These are phyloP conservation scores for Lyophyllum shimeji DNA, from an alignment of 768 basidiomycete species.

Conservation along the genomic window DNA sequence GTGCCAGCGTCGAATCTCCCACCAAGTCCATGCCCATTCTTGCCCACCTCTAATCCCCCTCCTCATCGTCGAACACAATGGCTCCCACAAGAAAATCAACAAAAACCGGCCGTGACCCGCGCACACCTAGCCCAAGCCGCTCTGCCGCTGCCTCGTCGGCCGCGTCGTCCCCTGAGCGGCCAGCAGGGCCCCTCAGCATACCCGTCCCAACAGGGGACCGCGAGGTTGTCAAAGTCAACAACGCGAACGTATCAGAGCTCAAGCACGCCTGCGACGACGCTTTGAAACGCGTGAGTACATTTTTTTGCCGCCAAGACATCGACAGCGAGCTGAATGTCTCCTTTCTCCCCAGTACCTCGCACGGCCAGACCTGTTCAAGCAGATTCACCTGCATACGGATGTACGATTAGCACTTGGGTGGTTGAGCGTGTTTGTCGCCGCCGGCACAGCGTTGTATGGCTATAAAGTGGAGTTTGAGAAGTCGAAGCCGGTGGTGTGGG, in stretches of 20 bases:
- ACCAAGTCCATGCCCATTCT: constrained; percentile 12
- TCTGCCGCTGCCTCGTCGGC: constrained; percentile 19
- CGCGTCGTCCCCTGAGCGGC: constrained; percentile 40
- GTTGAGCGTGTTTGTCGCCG: constrained; percentile 80
- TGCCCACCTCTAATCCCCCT: constrained; percentile 7
- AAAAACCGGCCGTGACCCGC: constrained; percentile 14
- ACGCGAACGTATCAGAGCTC: constrained; percentile 53
- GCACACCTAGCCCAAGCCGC: constrained; percentile 21
- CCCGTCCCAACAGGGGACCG: constrained; percentile 41
- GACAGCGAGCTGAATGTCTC: not conserved
- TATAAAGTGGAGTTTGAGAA: constrained; percentile 88
- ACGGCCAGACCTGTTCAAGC: constrained; percentile 80
- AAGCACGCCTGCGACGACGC: constrained; percentile 85
- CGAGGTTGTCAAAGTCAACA: constrained; percentile 63
- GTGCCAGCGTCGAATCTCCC: constrained; percentile 5
- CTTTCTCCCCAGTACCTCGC: constrained; percentile 64
- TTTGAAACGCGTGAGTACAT: constrained; percentile 70
- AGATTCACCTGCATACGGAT: constrained; percentile 85
- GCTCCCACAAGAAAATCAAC: constrained; percentile 18
- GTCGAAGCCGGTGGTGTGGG: constrained; percentile 77
- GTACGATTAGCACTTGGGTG: constrained; percentile 87
- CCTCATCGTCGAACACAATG: constrained; percentile 9
- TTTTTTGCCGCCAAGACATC: not conserved
- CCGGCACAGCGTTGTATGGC: constrained; percentile 80
- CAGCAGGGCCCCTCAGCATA: constrained; percentile 55